Base-by-base conservation (phyloP, 495 filamentous ascomycete species). In the Poronia punctata region DNA sequence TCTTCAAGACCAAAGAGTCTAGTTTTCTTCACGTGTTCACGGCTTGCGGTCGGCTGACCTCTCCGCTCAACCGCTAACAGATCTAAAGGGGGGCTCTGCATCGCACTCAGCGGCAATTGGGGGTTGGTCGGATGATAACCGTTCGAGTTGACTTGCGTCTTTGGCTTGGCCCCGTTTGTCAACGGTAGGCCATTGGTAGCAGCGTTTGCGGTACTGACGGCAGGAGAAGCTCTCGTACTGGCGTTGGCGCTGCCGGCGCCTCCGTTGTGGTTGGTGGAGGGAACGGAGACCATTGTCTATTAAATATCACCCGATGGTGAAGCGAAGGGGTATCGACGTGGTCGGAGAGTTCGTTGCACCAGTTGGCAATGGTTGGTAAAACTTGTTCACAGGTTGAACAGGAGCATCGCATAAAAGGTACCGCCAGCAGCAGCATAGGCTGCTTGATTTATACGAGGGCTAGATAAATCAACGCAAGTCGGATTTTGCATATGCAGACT, bases 51-150 rank as follows among this genome's bases (percentile, higher is more conserved):
- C 19, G 83, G 74, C 40, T 86, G 84, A 23, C 86, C 88, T 52
- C 86, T 78, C 49, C 92, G 79, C 70, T 97, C 93, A 26, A 99
- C 92, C 4, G 87, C 94, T 27, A 78, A 79, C 48, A 97, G 59
- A 56, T 97, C 89, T 38, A 99, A 70, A 27, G 87, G 79, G 35
- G 63, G 33, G 35, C 70, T 74, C 26, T 50, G 63, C 63, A 78
- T 61, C 24, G 69, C 62, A 49, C 74, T 78, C 31, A 78, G 56
- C 26, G 68, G 71, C 16, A 60, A 53, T 20, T 63, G 65, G 4
- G 65, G 54, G 32, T 72, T 70, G 4, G 67, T 47, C 22, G 71
- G 71, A 46, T 75, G 70, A 24, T 69, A 67, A 44, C 71, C 66
- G 49, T 75, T 76, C n/a, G 65, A 61, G 57, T 66, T 70, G 45